Evolutionary conservation across 1,284 basidiomycete genomes (phyloP), one percentile per base, ranked within the genome.

Genomic region (Coniferiporia weirii): DNA sequence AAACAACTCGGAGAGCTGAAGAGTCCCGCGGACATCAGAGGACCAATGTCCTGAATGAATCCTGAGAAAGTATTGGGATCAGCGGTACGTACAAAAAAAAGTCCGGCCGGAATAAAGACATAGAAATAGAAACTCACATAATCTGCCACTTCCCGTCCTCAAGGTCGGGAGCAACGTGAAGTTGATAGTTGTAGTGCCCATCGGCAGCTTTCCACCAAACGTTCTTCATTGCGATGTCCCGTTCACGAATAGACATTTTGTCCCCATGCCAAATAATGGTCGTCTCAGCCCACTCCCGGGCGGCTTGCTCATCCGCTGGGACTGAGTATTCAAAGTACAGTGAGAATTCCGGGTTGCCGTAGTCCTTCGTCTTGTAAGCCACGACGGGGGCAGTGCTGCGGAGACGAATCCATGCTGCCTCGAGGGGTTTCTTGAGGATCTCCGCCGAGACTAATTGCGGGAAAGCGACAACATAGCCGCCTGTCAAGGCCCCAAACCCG

Each of bases 291-390:
- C 54, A 54, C 17, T 19, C 15, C 20, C 13, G 15, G 32, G 17
- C 43, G 13, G 22, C 15, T 22, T 36, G 6, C 34, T 27, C 50
- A 32, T 52, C 44, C 2, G 15, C 50, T 19, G 50, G 50, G 50
- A 52, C 50, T n/a, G 34, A 17, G 19, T 52, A 52, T 34, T 52
- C 50, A 9, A 52, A 52, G 34, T 52, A 52, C 13, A 52, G n/a
- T 10, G 50, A 52, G 17, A n/a, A 36, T 12, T 52, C 50, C 19
- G 50, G 50, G 35, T 52, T 52, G 15, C 36, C 36, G 12, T 27
- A 4, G 17, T 52, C 50, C 35, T 52, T 52, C 9, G 50, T 52
- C 15, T 52, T 52, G 34, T 36, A 38, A 6, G 34, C 50, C 9
- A 52, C 27, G 7, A 52, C 34, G 34, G 50, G 50, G 6, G 50